A percentile compares a stretch with the other conserved stretches of the same genome.
These are phyloP conservation scores for Viridothelium virens DNA, from an alignment of 495 filamentous ascomycete genomes.

Conservation along the genomic window DNA sequence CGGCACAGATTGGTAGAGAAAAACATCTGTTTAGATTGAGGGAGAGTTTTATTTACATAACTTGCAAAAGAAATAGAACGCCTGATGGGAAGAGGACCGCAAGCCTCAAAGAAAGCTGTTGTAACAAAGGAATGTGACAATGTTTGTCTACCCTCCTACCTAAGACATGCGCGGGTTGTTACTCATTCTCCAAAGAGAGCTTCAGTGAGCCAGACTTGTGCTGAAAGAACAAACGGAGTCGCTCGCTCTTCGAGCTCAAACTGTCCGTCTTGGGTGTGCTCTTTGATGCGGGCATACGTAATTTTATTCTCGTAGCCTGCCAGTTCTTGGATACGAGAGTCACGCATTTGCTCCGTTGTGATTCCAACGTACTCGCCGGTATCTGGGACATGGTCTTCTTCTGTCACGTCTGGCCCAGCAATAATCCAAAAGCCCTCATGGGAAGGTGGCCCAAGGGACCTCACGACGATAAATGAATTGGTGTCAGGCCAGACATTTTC, in stretches of 20 bases:
- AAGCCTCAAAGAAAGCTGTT: background rate
- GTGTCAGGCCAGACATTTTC: background rate
- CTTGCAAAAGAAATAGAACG: background rate
- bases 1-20: background rate
- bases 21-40: background rate
- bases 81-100: background rate
- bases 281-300: background rate
- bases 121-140: background rate
- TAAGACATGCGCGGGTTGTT: background rate
- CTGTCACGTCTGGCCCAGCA: background rate
- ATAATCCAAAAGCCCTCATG: background rate
- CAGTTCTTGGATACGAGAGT: background rate
- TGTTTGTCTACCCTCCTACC: background rate
- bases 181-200: background rate
- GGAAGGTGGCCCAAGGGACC: background rate
- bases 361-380: background rate
- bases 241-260: background rate
- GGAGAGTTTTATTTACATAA: background rate
- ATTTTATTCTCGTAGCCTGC: background rate
- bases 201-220: background rate
- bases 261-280: background rate
- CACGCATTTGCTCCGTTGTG: background rate
- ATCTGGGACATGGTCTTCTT: background rate
- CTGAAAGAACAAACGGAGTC: background rate
- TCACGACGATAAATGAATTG: background rate